Evolutionary conservation across 495 filamentous ascomycete species (phyloP).

Genomic region (Rhypophila decipiens): DNA sequence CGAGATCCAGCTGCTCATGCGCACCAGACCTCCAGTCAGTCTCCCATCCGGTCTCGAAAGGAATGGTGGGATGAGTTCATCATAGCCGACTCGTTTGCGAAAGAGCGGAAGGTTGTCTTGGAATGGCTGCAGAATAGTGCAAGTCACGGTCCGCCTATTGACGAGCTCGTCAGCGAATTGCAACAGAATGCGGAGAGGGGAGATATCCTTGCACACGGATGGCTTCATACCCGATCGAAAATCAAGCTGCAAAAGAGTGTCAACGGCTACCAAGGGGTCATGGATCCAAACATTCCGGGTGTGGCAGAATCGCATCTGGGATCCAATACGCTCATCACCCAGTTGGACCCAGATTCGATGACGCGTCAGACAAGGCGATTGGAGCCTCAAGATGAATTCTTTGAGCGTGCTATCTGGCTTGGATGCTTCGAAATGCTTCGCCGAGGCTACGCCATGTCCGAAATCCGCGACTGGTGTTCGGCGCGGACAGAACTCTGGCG

Average conservation of each 20-base stretch:
- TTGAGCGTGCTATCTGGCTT: conserved; percentile 82
- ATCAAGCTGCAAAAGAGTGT: conserved; percentile 87
- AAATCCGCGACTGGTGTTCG: conserved; percentile 74
- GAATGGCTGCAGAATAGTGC: conserved; percentile 78
- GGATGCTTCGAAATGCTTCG: conserved; percentile 84
- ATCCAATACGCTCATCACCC: conserved; percentile 66
- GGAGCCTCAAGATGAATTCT: conserved; percentile 73
- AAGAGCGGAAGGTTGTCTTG: conserved; percentile 67
- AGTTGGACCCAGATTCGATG: conserved; percentile 87
- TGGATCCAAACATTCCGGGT: conserved; percentile 52
- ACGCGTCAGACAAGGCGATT: conserved; percentile 67
- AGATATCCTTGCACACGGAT: conserved; percentile 72
- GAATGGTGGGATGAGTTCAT: conserved; percentile 43
- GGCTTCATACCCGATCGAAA: conserved; percentile 82
- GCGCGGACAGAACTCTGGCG: conserved; percentile 80
- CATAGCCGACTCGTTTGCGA: conserved; percentile 41
- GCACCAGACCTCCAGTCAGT: conserved; percentile 12
- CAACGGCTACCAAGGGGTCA: conserved; percentile 53
- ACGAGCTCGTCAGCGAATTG: conserved; percentile 65
- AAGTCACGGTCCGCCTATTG: conserved; percentile 59
- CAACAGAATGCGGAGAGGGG: conserved; percentile 58
- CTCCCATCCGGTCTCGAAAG: conserved; percentile 26
- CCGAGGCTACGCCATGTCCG: conserved; percentile 62
- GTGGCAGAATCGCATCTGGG: conserved; percentile 52
- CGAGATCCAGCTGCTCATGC: conserved; percentile 27